Evolutionary conservation across 139 green algal genomes (phyloP).

Genomic region (Edaphochlamys debaryana): DNA sequence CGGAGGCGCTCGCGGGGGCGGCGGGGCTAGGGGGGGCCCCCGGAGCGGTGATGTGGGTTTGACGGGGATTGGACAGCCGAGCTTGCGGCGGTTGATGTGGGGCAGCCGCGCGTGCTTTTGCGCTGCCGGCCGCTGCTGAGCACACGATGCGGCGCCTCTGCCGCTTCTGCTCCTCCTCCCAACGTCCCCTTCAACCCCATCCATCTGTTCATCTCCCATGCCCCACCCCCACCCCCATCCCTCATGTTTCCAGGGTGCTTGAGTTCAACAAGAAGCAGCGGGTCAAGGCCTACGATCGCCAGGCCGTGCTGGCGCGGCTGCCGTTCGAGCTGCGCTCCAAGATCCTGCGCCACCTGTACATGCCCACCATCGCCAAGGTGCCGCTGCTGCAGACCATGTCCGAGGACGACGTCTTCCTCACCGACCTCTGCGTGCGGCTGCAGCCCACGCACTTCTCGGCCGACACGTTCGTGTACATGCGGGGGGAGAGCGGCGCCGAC

Average conservation of each 20-base stretch:
- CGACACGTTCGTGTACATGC: conserved; percentile 60
- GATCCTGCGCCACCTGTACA: conserved; percentile 65
- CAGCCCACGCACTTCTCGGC: conserved; percentile 58
- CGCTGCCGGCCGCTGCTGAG: too few relatives aligned
- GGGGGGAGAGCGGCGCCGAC: conserved; percentile 54
- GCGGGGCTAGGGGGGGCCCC: too few relatives aligned
- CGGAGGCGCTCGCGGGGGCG: too few relatives aligned
- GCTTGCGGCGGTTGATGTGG: too few relatives aligned
- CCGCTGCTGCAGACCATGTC: conserved; percentile 38
- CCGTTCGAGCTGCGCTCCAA: conserved; percentile 62
- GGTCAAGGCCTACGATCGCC: conserved; percentile 57
- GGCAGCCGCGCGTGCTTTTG: too few relatives aligned
- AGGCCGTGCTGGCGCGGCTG: conserved; percentile 51
- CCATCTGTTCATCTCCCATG: too few relatives aligned
- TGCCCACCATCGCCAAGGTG: conserved; percentile 42
- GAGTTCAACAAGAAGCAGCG: conserved; percentile 58
- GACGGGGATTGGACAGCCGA: too few relatives aligned
- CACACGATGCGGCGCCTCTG: too few relatives aligned
- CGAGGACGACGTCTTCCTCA: conserved; percentile 59
- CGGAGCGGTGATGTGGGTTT: too few relatives aligned
- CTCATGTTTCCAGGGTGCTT: conserved; percentile 61
- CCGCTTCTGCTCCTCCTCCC: too few relatives aligned
- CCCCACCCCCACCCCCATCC: too few relatives aligned
- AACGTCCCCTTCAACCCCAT: too few relatives aligned
- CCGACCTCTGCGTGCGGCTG: conserved; percentile 61